A percentile compares a stretch with the other conserved stretches of the same genome.
These are phyloP conservation scores for Cordyceps farinosa DNA, from an alignment of 2,329 filamentous ascomycete genomes.

Conservation along the genomic window DNA sequence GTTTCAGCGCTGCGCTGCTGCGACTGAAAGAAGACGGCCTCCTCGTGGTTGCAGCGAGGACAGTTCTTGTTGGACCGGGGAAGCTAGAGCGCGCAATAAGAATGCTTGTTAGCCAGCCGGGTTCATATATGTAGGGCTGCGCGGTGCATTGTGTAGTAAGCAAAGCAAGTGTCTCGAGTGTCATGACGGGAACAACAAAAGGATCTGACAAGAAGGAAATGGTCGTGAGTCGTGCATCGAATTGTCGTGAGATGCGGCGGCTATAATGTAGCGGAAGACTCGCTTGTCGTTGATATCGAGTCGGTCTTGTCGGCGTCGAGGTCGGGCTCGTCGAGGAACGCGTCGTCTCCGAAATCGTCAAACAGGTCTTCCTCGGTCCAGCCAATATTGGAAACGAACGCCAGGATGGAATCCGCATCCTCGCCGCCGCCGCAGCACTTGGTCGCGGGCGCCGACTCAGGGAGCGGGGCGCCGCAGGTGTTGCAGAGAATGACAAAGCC, in stretches of 20 bases:
- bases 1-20: constrained; percentile 96
- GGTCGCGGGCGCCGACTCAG: constrained; percentile 20
- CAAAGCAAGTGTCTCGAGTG: background rate
- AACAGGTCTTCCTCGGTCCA: constrained; percentile 33
- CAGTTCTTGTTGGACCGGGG: constrained; percentile 84
- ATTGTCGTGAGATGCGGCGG: background rate
- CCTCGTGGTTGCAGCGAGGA: constrained; percentile 77
- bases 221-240: background rate
- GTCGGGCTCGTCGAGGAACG: constrained; percentile 6
- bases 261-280: background rate
- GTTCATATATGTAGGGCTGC: constrained; percentile 22
- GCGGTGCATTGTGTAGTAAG: background rate
- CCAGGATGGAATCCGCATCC: constrained; percentile 25
- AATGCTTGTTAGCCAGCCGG: constrained; percentile 42
- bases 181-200: background rate
- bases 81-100: constrained; percentile 59
- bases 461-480: constrained; percentile 33
- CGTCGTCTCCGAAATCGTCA: constrained; percentile 26
- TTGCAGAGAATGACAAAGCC: constrained; percentile 43
- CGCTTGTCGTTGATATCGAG: background rate
- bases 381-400: constrained; percentile 3
- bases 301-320: background rate
- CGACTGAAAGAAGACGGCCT: constrained; percentile 98
- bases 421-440: constrained; percentile 20
- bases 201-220: background rate